Percentiles rank a stretch among this genome's conserved stretches.
Conservation (phyloP, 2,329 filamentous ascomycete genomes). For the Epichloe sibirici region DNA sequence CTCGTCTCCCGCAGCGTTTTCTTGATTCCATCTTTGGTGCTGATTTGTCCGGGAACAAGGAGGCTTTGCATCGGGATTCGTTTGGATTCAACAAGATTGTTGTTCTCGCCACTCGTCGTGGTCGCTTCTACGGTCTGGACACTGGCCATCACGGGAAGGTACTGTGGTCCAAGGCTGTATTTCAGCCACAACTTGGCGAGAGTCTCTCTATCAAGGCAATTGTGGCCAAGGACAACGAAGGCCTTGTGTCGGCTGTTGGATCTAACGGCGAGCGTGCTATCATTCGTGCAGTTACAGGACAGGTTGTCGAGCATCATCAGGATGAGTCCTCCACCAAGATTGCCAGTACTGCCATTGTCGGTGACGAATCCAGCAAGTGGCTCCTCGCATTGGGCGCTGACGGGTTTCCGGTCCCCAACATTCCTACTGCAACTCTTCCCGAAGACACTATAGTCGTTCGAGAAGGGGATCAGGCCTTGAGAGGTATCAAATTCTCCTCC, state of each 20-base stretch:
- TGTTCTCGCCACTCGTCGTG: slow-evolving; percentile 66
- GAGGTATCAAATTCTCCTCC: slow-evolving; percentile 40
- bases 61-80: slow-evolving; percentile 49
- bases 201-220: slow-evolving; percentile 59
- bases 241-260: slow-evolving; percentile 45
- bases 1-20: slow-evolving; percentile 55
- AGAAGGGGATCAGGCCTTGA: slow-evolving; percentile 34
- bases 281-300: slow-evolving; percentile 42
- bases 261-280: slow-evolving; percentile 49
- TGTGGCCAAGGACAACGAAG: slow-evolving; percentile 43
- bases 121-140: slow-evolving; percentile 70
- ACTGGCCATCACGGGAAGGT: slow-evolving; percentile 61
- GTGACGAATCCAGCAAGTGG: slow-evolving; percentile 38
- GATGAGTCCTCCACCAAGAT: slow-evolving; percentile 2
- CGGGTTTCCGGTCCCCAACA: slow-evolving; percentile 32
- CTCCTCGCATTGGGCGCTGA: slow-evolving; percentile 40
- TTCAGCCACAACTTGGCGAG: slow-evolving; percentile 40
- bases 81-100: slow-evolving; percentile 87
- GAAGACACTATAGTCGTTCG: slow-evolving; percentile 44
- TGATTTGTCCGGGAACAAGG: slow-evolving; percentile 29
- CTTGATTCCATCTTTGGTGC: slow-evolving; percentile 52
- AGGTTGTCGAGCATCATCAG: slow-evolving; percentile 17
- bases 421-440: slow-evolving; percentile 34
- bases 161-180: slow-evolving; percentile 60
- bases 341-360: slow-evolving; percentile 36